Base-by-base conservation (phyloP, 1,284 basidiomycete species). In the Microbotryum saponariae region DNA sequence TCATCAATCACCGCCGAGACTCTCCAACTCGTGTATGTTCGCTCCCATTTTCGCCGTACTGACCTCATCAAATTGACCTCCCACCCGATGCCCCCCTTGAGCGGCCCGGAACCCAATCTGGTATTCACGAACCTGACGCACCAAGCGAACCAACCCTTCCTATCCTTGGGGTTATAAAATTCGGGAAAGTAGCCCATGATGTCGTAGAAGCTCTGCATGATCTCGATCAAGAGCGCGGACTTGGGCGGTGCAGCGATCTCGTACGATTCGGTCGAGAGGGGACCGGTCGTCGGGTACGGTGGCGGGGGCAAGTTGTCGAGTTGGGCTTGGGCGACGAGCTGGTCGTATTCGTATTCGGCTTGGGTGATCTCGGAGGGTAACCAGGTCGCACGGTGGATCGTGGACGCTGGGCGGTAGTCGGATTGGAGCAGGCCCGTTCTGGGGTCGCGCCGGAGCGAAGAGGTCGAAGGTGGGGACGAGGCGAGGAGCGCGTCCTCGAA, bases 141-240 rank as follows among this genome's bases (percentile, higher is more conserved):
- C 45, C 62, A 68, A 47, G 59, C 56, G 48, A 68, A 64, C 66
- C 66, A 68, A 10, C 62, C 62, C 54, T 63, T 65, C 12, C 61
- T 54, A 12, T 58, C 64, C 27, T 66, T 61, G 49, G 63, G 62
- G 33, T 66, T 56, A 33, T 52, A 54, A 23, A 64, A 29, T 16
- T 63, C 64, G 4, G 61, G 54, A 18, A 62, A 37, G 21, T 21
- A 45, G 2, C 37, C 37, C 37, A 42, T 49, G 50, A 51, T 53
- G 12, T 29, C 42, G 37, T 25, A 25, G 25, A 66, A 47, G 44
- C 51, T 54, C 5, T 57, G 25, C 50, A 62, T 58, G 47, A 68
- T 59, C 1, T 60, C 45, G 37, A 61, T 46, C 29, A 65, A 53
- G 10, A 53, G 25, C 0, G 9, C 16, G 45, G 53, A 61, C 33